phyloP scores from a whole-genome alignment of 2,329 filamentous ascomycete species.

The Penicillium sp. region DNA sequence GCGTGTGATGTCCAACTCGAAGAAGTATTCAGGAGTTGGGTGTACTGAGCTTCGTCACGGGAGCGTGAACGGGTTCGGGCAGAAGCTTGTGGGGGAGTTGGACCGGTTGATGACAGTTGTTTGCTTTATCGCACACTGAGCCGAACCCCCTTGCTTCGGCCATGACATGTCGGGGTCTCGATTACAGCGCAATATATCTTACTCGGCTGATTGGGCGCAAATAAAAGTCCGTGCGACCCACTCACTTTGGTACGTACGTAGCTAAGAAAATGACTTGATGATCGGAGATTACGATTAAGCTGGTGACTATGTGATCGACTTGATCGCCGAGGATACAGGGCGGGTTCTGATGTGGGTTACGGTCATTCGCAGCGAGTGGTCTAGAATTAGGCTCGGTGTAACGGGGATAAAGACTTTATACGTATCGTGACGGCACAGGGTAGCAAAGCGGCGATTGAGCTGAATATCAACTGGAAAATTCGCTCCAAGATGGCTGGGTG shows the following conservation, averaged over 20 bases:
- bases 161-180: slow-evolving; percentile 36
- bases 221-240: slow-evolving; percentile 36
- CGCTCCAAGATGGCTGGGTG: too few relatives aligned
- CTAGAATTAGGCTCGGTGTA: too few relatives aligned
- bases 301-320: too few relatives aligned
- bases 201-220: slow-evolving; percentile 34
- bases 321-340: too few relatives aligned
- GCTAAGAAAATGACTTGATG: not conserved
- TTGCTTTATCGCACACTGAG: slow-evolving; percentile 22
- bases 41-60: slow-evolving; percentile 39
- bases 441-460: too few relatives aligned
- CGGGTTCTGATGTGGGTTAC: too few relatives aligned
- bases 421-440: too few relatives aligned
- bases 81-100: slow-evolving; percentile 17
- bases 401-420: too few relatives aligned
- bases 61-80: slow-evolving; percentile 18
- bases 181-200: slow-evolving; percentile 43
- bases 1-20: slow-evolving; percentile 47
- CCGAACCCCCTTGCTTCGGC: slow-evolving; percentile 41
- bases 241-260: slow-evolving; percentile 44
- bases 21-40: slow-evolving; percentile 44
- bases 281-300: too few relatives aligned
- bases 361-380: too few relatives aligned
- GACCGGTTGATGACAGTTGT: slow-evolving; percentile 17
- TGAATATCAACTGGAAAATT: too few relatives aligned